These are phyloP conservation scores for Debaryomyces subglobosus DNA, from an alignment of 1,139 yeast species.

Conservation along the genomic window DNA sequence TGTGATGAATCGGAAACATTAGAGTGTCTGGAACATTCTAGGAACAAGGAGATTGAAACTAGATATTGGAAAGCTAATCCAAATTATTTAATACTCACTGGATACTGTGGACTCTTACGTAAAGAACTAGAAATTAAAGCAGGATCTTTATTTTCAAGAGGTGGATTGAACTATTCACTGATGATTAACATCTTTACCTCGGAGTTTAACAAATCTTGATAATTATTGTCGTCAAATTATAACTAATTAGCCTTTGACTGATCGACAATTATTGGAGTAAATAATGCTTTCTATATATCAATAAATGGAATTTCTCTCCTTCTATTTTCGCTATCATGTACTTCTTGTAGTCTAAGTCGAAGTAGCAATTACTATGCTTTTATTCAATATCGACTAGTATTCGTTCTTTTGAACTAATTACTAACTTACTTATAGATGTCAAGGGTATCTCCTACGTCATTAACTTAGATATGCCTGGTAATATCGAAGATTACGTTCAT, in stretches of 20 bases:
- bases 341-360: conserved; percentile 9
- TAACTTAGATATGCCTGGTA: conserved; percentile 97
- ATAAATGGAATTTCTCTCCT: conserved; percentile 12
- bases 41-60: conserved; percentile 11
- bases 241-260: conserved; percentile 6
- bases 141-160: conserved; percentile 1
- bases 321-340: conserved; percentile 13
- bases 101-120: conserved; percentile 8
- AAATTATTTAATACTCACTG: conserved; percentile 9
- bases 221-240: conserved; percentile 10
- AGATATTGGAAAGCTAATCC: conserved; percentile 11
- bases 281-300: conserved; percentile 16
- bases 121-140: conserved; percentile 4
- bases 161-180: background rate
- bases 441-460: conserved; percentile 93
- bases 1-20: conserved; percentile 8
- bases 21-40: conserved; percentile 8
- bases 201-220: conserved; percentile 8
- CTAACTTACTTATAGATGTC: conserved; percentile 66
- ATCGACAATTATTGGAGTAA: conserved; percentile 9
- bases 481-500: conserved; percentile 96
- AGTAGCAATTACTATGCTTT: conserved; percentile 5
- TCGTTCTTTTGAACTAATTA: conserved; percentile 26
- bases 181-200: conserved; percentile 3
- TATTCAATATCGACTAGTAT: conserved; percentile 4